Conservation (phyloP, 495 filamentous ascomycete species). For the Lophiotrema nucula region DNA sequence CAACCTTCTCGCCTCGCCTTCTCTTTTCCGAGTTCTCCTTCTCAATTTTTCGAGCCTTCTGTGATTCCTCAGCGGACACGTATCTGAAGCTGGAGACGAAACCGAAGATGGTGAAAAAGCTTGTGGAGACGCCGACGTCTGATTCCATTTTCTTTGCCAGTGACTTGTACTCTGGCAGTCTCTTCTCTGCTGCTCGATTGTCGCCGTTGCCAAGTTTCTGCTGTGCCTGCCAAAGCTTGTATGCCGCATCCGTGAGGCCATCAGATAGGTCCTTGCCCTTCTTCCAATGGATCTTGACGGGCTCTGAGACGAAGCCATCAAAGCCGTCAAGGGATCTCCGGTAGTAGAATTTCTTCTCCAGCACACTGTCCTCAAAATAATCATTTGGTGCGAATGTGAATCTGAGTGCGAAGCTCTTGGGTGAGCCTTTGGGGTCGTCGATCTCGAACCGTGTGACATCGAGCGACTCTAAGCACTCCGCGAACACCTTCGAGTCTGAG, state of each 20-base stretch:
- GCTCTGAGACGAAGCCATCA: conserved; percentile 75
- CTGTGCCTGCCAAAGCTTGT: conserved; percentile 66
- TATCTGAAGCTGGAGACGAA: conserved; percentile 59
- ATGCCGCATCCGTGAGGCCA: conserved; percentile 70
- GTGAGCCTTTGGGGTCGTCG: conserved; percentile 55
- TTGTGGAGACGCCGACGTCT: conserved; percentile 57
- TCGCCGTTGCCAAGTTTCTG: conserved; percentile 43
- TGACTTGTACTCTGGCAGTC: conserved; percentile 52
- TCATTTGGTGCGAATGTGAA: conserved; percentile 68
- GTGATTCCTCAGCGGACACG: conserved; percentile 68
- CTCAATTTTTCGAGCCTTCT: conserved; percentile 56
- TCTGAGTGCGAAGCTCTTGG: conserved; percentile 61
- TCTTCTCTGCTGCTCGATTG: conserved; percentile 11
- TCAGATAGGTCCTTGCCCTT: conserved; percentile 76
- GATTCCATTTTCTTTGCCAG: conserved; percentile 56
- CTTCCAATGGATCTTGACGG: conserved; percentile 87
- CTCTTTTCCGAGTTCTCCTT: conserved; percentile 57
- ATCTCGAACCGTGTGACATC: conserved; percentile 77
- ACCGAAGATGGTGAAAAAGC: conserved; percentile 88
- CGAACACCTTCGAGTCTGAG: conserved; percentile 66
- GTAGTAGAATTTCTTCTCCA: conserved; percentile 90
- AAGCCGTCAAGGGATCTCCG: conserved; percentile 63
- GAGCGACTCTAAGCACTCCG: conserved; percentile 58
- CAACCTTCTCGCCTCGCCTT: conserved; percentile 55
- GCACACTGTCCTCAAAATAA: conserved; percentile 66